Conservation (phyloP, 257 asterid species). For the Solanum chiquidenum region DNA sequence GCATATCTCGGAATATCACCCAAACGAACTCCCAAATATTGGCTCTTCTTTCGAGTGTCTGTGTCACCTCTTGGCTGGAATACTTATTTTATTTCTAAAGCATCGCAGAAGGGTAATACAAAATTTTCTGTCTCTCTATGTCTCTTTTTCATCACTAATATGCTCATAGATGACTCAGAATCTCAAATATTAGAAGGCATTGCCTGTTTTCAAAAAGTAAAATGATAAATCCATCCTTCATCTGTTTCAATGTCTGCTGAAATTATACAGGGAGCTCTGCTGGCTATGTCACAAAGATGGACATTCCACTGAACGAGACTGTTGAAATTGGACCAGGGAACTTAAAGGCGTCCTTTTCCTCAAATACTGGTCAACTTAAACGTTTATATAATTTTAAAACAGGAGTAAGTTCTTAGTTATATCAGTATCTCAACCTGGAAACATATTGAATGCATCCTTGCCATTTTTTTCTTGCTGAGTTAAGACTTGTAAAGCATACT, state of each 20-base stretch:
- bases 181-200: not conserved
- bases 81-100: constrained; percentile 54
- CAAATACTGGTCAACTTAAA: constrained; percentile 64
- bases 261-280: constrained; percentile 30
- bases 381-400: constrained; percentile 56
- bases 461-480: not conserved
- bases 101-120: constrained; percentile 32
- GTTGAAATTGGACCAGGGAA: constrained; percentile 67
- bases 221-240: not conserved
- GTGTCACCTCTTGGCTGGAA: constrained; percentile 74
- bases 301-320: constrained; percentile 27
- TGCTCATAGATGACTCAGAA: not conserved
- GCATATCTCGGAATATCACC: constrained; percentile 64
- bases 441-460: not conserved
- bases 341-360: constrained; percentile 61
- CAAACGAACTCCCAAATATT: constrained; percentile 39
- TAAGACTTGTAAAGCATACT: not conserved
- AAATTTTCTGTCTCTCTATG: not conserved
- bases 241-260: not conserved
- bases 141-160: not conserved
- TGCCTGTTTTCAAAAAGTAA: not conserved
- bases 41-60: constrained; percentile 60
- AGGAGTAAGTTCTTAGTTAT: constrained; percentile 37
- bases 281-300: constrained; percentile 8
- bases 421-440: not conserved